Conservation (phyloP, 495 filamentous ascomycete species). For the Beverwykella pulmonaria region DNA sequence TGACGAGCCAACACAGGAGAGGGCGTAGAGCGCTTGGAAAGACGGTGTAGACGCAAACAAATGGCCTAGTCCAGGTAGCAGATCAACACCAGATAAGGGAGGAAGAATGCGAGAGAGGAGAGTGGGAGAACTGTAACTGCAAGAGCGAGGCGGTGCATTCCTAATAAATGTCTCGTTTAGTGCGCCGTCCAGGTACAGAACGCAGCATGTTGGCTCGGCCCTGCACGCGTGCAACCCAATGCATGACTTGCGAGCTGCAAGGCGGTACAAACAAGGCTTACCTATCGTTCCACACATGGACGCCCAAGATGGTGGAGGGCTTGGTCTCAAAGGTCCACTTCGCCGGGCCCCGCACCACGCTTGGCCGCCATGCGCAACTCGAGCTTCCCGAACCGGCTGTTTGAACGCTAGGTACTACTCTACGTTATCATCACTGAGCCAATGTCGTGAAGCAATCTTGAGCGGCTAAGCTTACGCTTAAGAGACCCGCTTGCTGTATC, state of each 20-base stretch:
- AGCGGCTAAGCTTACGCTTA: too few species aligned
- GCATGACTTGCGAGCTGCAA: background rate
- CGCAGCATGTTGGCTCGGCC: background rate
- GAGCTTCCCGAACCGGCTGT: too few species aligned
- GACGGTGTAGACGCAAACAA: background rate
- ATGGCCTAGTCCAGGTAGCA: background rate
- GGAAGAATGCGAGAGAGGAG: background rate
- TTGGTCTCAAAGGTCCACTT: background rate
- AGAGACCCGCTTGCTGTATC: too few species aligned
- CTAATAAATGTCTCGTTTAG: constrained; percentile 15
- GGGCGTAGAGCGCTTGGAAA: background rate
- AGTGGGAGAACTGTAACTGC: background rate
- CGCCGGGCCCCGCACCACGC: constrained; percentile 13
- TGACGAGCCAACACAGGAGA: too few species aligned
- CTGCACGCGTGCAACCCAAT: background rate
- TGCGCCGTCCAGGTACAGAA: constrained; percentile 8
- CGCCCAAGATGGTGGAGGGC: background rate
- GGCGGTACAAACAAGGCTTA: background rate
- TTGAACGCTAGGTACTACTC: too few species aligned
- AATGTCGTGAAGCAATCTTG: too few species aligned
- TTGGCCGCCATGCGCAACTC: too few species aligned
- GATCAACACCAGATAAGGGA: background rate
- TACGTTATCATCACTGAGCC: too few species aligned
- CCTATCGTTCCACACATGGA: background rate
- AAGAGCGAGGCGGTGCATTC: constrained; percentile 1